Evolutionary conservation across 176 grass and related monocot genomes (phyloP).

Genomic region (Juncus effusus): DNA sequence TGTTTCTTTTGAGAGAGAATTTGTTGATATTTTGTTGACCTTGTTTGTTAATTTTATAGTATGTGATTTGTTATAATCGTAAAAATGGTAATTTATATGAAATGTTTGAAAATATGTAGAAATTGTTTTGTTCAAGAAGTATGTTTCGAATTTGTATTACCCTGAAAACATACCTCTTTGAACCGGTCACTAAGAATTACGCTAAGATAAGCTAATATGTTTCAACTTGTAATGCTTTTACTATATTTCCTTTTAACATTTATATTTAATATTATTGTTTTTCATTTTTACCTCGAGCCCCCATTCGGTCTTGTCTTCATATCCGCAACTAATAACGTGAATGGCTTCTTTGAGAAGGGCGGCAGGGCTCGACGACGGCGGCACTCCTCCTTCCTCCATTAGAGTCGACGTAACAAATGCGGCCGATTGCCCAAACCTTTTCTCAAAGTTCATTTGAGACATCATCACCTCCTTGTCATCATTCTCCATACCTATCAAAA

Average conservation of each 20-base stretch:
- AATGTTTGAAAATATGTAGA: too few species aligned
- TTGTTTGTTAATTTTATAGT: neutral
- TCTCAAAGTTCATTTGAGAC: conserved; percentile 99
- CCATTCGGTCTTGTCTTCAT: conserved; percentile 97
- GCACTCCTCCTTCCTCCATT: conserved; percentile 97
- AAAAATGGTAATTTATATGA: too few species aligned
- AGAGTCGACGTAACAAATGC: conserved; percentile 96
- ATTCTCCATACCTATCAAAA: conserved; percentile 42
- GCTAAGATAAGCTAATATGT: neutral
- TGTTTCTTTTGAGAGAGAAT: neutral
- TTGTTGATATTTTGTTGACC: neutral
- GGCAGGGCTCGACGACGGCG: conserved; percentile 83
- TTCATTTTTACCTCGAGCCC: conserved; percentile 59
- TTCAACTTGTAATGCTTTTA: neutral
- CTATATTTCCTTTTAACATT: neutral
- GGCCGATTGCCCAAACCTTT: conserved; percentile 90
- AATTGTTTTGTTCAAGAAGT: too few species aligned
- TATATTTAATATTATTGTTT: conserved; percentile 1
- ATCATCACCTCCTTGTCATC: conserved; percentile 87
- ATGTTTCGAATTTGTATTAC: too few species aligned
- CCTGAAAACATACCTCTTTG: too few species aligned
- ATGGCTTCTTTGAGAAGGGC: conserved; percentile 99
- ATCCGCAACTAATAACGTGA: conserved; percentile 98
- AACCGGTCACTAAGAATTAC: too few species aligned
- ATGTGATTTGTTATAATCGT: too few species aligned